Evolutionary conservation across 2,329 filamentous ascomycete genomes (phyloP), one percentile per base, ranked within the genome.

Genomic region (Cytospora chrysosperma): DNA sequence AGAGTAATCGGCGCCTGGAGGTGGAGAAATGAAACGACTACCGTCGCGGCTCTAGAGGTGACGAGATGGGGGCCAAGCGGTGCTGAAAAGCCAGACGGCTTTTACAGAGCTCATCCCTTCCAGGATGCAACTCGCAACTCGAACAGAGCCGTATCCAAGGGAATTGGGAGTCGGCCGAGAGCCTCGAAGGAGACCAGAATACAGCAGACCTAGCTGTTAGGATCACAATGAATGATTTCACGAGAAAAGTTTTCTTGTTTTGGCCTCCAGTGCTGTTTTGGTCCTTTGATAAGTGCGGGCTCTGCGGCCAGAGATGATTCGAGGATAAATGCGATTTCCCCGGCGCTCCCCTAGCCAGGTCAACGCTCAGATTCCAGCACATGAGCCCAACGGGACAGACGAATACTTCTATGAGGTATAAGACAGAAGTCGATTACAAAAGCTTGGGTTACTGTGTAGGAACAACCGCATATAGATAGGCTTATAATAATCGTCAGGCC

Each of bases 1-100:
- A 28, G 77, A 79, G 56, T 52, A 52, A 54, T 26, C 24, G 7
- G 24, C 15, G 15, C 37, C 17, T 40, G 37, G 21, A 47, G 13
- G 24, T n/a, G 5, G 30, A 10, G 17, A 4, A 47, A 6, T 24
- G n/a, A 47, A 47, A 13, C n/a, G n/a, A 47, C n/a, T 6, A 24
- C 43, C 21, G 24, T 10, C 12, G 32, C 24, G n/a, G 8, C 43
- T 24, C 4, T 9, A 24, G n/a, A 47, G 13, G 43, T 13, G 3
- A 12, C 19, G n/a, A 47, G 43, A 13, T 47, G 9, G n/a, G 40
- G n/a, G 24, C 12, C 7, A 21, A 24, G 9, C 7, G 40, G 40
- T 4, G 17, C 19, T 21, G n/a, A n/a, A 9, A 47, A 19, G n/a
- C 10, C n/a, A 47, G 9, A 21, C 7, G 43, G n/a, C 8, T 10